Evolutionary conservation across 805 yeast genomes (phyloP), one percentile per base, ranked within the genome.

Genomic region (Zygotorulaspora chibaensis): DNA sequence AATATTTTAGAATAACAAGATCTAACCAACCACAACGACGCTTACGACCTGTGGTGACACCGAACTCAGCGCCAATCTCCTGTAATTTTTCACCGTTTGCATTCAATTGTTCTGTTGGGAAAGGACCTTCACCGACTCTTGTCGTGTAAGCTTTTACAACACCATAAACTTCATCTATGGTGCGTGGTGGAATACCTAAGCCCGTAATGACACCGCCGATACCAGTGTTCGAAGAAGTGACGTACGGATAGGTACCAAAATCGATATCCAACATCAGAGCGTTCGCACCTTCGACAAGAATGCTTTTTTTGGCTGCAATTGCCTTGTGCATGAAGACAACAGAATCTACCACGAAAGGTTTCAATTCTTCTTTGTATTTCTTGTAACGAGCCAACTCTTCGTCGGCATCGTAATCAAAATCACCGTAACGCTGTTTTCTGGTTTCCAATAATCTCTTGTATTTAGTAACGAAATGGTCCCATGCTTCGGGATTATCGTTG

Each of bases 1-100:
- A 88, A 72, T 93, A 91, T 68, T 85, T 87, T 68, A 93, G 74
- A 23, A 93, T 96, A 18, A 93, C 98, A 59, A 93, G 75, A 70
- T 93, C 99, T 64, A 93, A 81, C 99, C 99, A 93, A 47, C 99
- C 99, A 69, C 99, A 93, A 72, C 99, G 83, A 76, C 99, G 86
- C 78, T 90, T 89, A 74, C 99, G 84, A 56, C 99, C 99, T 30
- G 99, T 93, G 53, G 99, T 93, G 57, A 93, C 99, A 70, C 99
- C 99, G 61, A 66, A 87, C 71, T 93, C 99, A 47, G 90, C 96
- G 61, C 99, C 99, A 52, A 93, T 87, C 36, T 75, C 70, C 69
- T 93, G 99, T 63, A 93, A 75, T 55, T 80, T 79, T 60, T 86
- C 95, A 62, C 99, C 99, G 39, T 73, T 80, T 30, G 72, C 81